Evolutionary conservation across 2,329 filamentous ascomycete genomes (phyloP), one percentile per base, ranked within the genome.

Genomic region (Penicillium brevicompactum): DNA sequence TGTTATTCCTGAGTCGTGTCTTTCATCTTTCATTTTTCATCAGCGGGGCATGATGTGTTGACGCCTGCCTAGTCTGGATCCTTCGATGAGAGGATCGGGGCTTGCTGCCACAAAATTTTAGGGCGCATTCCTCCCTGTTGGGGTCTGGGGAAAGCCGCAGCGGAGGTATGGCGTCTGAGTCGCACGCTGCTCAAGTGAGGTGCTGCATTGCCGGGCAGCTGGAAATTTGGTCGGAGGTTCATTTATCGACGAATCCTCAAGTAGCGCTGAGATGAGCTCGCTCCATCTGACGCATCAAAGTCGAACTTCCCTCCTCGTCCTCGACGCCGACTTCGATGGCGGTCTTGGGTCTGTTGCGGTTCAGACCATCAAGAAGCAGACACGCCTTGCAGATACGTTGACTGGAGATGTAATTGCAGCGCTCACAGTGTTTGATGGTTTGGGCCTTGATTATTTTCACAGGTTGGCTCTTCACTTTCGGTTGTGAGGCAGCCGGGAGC

Each of bases 351-450:
- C 77, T 67, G 58, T 79, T 84, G 67, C 94, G 97, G 71, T 99
- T 99, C 46, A 99, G 74, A 0, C 89, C 91, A 65, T 97, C 92
- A 2, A 99, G 82, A 43, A 99, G 78, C 58, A 87, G 88, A 71
- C 94, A 99, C 0, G 94, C 94, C 75, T 99, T 96, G 76, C 94
- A 99, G 38, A 97, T 85, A 30, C 85, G 84, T 74, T 99, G 94
- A 66, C 92, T 97, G 2, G 94, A 96, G 74, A 99, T 89, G 71
- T 97, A 99, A 13, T 94, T 94, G 66, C 94, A 99, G 49, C 85
- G 87, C 67, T 88, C 85, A 69, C 94, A 99, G 60, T 87, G 87
- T 1, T 93, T 91, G 63, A 97, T 83, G 13, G 68, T 71, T 51
- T 77, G 74, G 6, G 61, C 60, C 56, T 75, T 75, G 43, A 87